Conservation (phyloP, 768 basidiomycete genomes). For the Lactarius hatsudake region DNA sequence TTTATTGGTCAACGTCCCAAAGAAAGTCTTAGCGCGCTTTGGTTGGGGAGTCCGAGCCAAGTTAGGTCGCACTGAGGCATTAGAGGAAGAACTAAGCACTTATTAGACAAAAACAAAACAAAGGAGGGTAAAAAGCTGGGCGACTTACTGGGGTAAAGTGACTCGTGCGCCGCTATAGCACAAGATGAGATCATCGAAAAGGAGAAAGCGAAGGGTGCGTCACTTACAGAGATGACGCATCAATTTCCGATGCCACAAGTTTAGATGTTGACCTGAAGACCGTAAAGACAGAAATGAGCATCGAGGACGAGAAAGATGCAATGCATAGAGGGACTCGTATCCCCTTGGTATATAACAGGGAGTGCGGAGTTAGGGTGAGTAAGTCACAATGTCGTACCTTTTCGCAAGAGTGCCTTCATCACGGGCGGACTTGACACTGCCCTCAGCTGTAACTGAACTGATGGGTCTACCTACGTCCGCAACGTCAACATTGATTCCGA, state of each 20-base stretch:
- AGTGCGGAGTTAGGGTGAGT: background rate
- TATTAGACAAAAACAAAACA: background rate
- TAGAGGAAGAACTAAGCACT: background rate
- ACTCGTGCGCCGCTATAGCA: background rate
- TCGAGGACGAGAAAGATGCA: background rate
- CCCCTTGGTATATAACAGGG: background rate
- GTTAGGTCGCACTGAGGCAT: background rate
- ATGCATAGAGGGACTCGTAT: too few relatives aligned
- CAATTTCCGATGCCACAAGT: background rate
- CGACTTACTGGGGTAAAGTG: slow-evolving; percentile 6
- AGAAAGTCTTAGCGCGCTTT: slow-evolving; percentile 12
- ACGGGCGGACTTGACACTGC: background rate
- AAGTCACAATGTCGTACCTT: slow-evolving; percentile 7
- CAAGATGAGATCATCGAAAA: background rate
- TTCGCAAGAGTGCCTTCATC: background rate
- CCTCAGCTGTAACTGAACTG: background rate
- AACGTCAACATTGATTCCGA: background rate
- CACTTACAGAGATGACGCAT: slow-evolving; percentile 13
- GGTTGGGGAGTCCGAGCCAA: background rate
- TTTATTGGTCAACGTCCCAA: slow-evolving; percentile 13
- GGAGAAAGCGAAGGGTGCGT: background rate
- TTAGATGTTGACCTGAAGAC: slow-evolving; percentile 2
- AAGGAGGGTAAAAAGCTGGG: background rate
- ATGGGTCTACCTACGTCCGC: slow-evolving; percentile 2
- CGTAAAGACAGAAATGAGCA: background rate